Evolutionary conservation across 2,329 filamentous ascomycete species (phyloP).

Genomic region (Aspergillus oerlinghausenensis): DNA sequence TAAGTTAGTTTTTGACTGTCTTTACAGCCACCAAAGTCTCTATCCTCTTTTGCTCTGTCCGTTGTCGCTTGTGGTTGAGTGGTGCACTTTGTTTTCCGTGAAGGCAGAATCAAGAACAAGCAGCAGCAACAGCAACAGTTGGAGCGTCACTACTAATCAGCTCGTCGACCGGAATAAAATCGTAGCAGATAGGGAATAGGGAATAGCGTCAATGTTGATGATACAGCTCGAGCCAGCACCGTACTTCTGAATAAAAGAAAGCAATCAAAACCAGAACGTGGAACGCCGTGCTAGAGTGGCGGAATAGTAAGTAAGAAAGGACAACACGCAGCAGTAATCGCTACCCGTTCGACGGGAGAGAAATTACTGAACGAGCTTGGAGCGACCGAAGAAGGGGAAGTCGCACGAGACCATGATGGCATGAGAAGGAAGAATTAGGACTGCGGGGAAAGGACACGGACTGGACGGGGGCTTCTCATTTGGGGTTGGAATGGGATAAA

Average conservation of each 20-base stretch:
- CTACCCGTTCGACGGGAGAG: not conserved
- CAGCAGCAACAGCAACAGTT: not conserved
- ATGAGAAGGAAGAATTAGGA: not conserved
- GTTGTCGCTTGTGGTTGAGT: not conserved
- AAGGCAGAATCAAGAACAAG: not conserved
- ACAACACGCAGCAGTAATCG: not conserved
- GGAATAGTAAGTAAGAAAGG: not conserved
- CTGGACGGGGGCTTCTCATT: not conserved
- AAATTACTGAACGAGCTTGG: not conserved
- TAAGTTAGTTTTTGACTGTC: not conserved
- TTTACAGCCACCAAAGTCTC: not conserved
- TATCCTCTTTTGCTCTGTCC: not conserved
- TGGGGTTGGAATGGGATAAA: not conserved
- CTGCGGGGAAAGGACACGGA: not conserved
- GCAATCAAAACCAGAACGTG: not conserved
- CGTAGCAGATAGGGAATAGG: not conserved
- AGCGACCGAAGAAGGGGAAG: not conserved
- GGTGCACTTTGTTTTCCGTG: not conserved
- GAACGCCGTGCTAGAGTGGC: not conserved
- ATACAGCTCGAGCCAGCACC: not conserved
- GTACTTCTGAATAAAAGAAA: not conserved
- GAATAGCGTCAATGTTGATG: not conserved
- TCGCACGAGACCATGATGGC: not conserved
- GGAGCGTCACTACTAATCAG: not conserved
- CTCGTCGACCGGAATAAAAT: not conserved